Conservation (phyloP, 805 yeast genomes). For the Kodamaea restingae region DNA sequence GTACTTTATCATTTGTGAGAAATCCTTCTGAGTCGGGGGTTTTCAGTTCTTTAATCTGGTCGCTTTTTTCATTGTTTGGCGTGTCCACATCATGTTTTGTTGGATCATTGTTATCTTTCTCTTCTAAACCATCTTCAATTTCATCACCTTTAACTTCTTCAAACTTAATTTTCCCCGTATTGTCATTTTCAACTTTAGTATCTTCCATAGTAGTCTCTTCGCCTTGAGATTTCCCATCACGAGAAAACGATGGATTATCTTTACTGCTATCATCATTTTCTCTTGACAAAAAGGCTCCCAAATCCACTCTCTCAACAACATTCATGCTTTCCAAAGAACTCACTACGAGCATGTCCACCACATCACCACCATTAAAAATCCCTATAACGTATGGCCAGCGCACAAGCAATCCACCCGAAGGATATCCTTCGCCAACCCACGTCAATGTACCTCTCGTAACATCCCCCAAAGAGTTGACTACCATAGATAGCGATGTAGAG, state of each 20-base stretch:
- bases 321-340: constrained; percentile 24
- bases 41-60: too few relatives aligned
- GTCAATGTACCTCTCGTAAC: constrained; percentile 40
- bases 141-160: too few relatives aligned
- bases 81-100: neutral
- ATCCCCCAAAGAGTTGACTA: constrained; percentile 35
- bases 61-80: neutral
- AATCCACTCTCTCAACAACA: neutral
- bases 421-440: constrained; percentile 36
- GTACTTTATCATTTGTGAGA: too few relatives aligned
- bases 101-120: neutral
- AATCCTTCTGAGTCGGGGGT: too few relatives aligned
- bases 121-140: neutral
- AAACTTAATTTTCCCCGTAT: neutral
- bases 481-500: constrained; percentile 37
- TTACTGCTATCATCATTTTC: neutral
- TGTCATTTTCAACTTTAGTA: neutral
- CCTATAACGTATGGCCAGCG: constrained; percentile 38
- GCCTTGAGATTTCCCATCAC: too few relatives aligned
- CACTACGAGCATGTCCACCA: constrained; percentile 14
- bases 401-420: constrained; percentile 28
- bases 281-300: neutral
- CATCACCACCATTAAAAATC: constrained; percentile 14
- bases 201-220: too few relatives aligned
- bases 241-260: too few relatives aligned